phyloP scores from a whole-genome alignment of 75 land plant species.

The Chamaecyparis obtusa region DNA sequence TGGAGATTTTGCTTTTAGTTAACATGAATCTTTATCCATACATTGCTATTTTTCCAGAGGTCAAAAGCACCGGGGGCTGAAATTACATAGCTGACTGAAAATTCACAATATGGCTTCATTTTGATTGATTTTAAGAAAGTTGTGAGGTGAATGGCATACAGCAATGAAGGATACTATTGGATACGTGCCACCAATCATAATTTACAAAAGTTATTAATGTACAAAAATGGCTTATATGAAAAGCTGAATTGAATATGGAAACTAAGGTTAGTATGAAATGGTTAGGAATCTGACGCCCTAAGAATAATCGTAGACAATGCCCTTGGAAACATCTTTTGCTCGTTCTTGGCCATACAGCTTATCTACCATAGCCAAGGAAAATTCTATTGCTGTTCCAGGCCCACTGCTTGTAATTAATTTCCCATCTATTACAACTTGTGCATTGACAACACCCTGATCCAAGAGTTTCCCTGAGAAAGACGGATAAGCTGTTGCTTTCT shows the following conservation, averaged over 20 bases:
- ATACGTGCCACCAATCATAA: background rate
- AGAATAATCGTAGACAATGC: conserved; percentile 62
- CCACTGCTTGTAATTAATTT: conserved; percentile 75
- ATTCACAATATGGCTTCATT: background rate
- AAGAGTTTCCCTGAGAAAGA: conserved; percentile 35
- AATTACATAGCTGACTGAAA: background rate
- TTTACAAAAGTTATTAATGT: background rate
- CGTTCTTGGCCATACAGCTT: conserved; percentile 70
- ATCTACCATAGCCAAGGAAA: conserved; percentile 74
- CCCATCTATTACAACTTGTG: conserved; percentile 81
- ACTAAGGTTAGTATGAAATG: background rate
- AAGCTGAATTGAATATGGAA: background rate
- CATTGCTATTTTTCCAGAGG: background rate
- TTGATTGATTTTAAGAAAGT: background rate
- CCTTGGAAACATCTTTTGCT: conserved; percentile 71
- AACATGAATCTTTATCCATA: background rate
- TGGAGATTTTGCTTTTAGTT: background rate
- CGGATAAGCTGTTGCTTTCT: conserved; percentile 69
- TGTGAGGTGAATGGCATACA: background rate
- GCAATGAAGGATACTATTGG: background rate
- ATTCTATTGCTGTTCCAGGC: conserved; percentile 71
- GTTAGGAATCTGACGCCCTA: background rate
- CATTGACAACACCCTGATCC: conserved; percentile 44
- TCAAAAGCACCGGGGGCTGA: background rate
- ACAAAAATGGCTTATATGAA: background rate